Evolutionary conservation across 2,329 filamentous ascomycete species (phyloP).

Genomic region (Colletotrichum costaricense): DNA sequence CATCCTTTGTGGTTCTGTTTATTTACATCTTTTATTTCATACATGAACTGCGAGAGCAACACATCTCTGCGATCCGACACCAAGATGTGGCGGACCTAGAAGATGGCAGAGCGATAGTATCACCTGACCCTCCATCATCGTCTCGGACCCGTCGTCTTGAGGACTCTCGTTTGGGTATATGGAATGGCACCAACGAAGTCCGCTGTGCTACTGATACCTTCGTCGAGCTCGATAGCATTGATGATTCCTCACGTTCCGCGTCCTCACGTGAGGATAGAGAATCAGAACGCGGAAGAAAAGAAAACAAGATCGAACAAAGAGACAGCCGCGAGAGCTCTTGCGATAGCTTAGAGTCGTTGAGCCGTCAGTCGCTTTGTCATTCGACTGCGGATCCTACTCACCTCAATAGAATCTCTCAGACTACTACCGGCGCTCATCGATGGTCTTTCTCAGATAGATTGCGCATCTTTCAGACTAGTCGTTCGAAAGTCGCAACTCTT

Average conservation of each 20-base stretch:
- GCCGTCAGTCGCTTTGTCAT: slow-evolving; percentile 41
- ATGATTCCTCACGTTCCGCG: neutral
- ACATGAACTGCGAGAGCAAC: slow-evolving; percentile 71
- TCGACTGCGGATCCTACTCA: slow-evolving; percentile 37
- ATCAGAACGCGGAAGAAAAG: neutral
- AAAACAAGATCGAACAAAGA: neutral
- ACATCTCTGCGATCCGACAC: slow-evolving; percentile 63
- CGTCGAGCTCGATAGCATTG: slow-evolving; percentile 23
- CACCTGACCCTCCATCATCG: neutral
- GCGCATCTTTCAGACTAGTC: slow-evolving; percentile 34
- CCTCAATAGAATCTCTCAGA: slow-evolving; percentile 38
- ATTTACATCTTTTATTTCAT: slow-evolving; percentile 80
- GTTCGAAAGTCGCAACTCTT: neutral
- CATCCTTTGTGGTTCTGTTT: slow-evolving; percentile 78
- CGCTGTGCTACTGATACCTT: neutral
- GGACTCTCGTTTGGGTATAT: slow-evolving; percentile 35
- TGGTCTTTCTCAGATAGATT: slow-evolving; percentile 37
- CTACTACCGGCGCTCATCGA: slow-evolving; percentile 24
- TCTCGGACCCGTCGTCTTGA: slow-evolving; percentile 45
- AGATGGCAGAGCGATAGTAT: neutral
- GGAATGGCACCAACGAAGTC: neutral
- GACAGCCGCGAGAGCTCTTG: slow-evolving; percentile 34
- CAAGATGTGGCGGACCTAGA: slow-evolving; percentile 7
- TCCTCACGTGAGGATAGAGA: slow-evolving; percentile 11
- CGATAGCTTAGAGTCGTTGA: slow-evolving; percentile 36